These are phyloP conservation scores for Monosporascus sp. DNA, from an alignment of 2,329 filamentous ascomycete species.

Conservation along the genomic window DNA sequence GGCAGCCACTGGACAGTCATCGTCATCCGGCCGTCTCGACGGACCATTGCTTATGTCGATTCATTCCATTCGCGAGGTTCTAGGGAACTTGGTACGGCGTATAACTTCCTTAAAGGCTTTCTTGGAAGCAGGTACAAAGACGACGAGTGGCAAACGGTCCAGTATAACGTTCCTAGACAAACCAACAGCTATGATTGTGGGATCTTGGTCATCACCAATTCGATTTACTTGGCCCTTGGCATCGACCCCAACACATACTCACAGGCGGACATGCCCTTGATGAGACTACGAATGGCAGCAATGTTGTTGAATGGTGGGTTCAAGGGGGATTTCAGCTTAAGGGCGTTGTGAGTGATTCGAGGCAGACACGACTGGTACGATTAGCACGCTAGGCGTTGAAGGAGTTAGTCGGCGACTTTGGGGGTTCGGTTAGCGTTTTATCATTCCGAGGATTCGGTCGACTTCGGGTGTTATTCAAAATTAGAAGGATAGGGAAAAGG, in stretches of 20 bases:
- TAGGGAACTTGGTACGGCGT: constrained; percentile 35
- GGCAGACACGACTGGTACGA: background rate
- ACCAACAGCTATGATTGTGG: constrained; percentile 69
- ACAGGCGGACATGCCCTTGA: constrained; percentile 50
- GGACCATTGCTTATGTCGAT: constrained; percentile 64
- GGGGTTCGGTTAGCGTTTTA: too few relatives aligned
- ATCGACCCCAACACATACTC: constrained; percentile 46
- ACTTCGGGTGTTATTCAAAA: too few relatives aligned
- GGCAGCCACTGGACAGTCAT: constrained; percentile 66
- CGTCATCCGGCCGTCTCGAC: constrained; percentile 56
- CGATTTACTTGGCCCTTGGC: constrained; percentile 54
- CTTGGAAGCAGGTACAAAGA: constrained; percentile 48
- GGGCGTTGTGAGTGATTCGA: constrained; percentile 26
- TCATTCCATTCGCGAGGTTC: constrained; percentile 47
- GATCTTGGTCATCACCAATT: constrained; percentile 71
- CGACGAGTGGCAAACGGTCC: constrained; percentile 54
- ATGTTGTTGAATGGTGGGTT: constrained; percentile 65
- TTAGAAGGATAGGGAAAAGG: too few relatives aligned
- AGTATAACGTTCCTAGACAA: constrained; percentile 50
- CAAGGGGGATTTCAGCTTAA: constrained; percentile 51
- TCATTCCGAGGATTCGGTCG: too few relatives aligned
- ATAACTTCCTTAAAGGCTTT: constrained; percentile 53
- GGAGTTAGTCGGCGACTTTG: background rate
- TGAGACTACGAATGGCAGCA: constrained; percentile 58
- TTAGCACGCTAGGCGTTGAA: constrained; percentile 1